Evolutionary conservation across 768 basidiomycete species (phyloP).

Genomic region (Lactarius deliciosus): DNA sequence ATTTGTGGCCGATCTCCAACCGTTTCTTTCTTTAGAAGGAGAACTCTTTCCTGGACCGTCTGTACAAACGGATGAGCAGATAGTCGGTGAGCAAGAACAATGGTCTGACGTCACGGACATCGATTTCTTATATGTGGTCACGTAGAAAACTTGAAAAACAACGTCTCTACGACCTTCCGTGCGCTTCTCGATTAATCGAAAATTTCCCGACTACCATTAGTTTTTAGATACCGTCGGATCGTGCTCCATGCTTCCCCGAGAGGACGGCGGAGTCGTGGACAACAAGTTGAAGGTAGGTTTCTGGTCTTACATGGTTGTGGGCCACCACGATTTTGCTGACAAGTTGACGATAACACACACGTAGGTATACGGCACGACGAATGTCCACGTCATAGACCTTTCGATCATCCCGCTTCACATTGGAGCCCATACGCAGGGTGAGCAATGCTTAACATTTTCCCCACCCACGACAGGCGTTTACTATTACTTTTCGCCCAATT

Average conservation of each 20-base stretch:
- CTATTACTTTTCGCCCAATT: background rate
- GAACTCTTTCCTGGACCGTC: constrained; percentile 23
- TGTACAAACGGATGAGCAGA: constrained; percentile 24
- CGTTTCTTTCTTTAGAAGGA: constrained; percentile 6
- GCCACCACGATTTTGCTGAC: background rate
- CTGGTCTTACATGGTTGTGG: background rate
- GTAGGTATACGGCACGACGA: constrained; percentile 35
- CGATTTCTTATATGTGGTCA: too few relatives aligned
- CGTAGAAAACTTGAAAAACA: constrained; percentile 11
- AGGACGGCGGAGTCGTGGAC: constrained; percentile 28
- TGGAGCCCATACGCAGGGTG: constrained; percentile 31
- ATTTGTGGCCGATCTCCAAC: background rate
- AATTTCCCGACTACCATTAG: background rate
- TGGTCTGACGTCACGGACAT: background rate
- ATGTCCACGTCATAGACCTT: constrained; percentile 37
- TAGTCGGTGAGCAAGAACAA: constrained; percentile 11
- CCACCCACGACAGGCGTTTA: background rate
- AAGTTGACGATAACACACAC: background rate
- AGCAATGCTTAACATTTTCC: background rate
- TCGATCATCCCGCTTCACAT: constrained; percentile 36
- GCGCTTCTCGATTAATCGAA: background rate
- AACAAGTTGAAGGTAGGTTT: constrained; percentile 23
- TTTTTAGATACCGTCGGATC: constrained; percentile 24
- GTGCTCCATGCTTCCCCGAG: constrained; percentile 26
- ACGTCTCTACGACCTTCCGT: constrained; percentile 11